phyloP scores from a whole-genome alignment of 176 grass and related monocot species.

The Panicum miliaceum region DNA sequence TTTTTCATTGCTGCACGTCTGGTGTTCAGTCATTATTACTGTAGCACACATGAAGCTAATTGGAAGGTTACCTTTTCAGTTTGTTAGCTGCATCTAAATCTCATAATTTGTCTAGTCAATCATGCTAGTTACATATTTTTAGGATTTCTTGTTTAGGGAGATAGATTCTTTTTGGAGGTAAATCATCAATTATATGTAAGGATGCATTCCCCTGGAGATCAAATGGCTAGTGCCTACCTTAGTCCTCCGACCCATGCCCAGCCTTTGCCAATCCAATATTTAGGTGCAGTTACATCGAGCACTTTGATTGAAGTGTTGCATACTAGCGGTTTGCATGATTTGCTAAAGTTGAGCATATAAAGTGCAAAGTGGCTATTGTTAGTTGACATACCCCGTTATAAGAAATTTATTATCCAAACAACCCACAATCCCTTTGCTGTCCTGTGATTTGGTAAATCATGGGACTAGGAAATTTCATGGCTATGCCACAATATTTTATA shows the following conservation, averaged over 20 bases:
- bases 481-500: not conserved
- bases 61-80: too few relatives aligned
- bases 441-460: not conserved
- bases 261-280: too few relatives aligned
- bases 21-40: too few relatives aligned
- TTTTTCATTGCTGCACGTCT: too few relatives aligned
- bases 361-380: not conserved
- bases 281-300: not conserved
- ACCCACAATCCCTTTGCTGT: not conserved
- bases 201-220: too few relatives aligned
- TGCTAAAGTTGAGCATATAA: not conserved
- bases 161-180: not conserved
- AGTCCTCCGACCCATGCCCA: too few relatives aligned
- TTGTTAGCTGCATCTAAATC: too few relatives aligned
- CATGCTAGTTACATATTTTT: not conserved
- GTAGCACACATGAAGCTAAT: too few relatives aligned
- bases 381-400: not conserved
- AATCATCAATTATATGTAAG: not conserved
- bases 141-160: not conserved
- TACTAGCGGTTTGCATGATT: not conserved
- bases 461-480: conserved; percentile 3
- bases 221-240: too few relatives aligned
- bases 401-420: not conserved
- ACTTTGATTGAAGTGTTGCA: not conserved
- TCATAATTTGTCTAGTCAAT: not conserved